Base-by-base conservation (phyloP, 2,329 filamentous ascomycete species). In the Elsinoe necatrix region DNA sequence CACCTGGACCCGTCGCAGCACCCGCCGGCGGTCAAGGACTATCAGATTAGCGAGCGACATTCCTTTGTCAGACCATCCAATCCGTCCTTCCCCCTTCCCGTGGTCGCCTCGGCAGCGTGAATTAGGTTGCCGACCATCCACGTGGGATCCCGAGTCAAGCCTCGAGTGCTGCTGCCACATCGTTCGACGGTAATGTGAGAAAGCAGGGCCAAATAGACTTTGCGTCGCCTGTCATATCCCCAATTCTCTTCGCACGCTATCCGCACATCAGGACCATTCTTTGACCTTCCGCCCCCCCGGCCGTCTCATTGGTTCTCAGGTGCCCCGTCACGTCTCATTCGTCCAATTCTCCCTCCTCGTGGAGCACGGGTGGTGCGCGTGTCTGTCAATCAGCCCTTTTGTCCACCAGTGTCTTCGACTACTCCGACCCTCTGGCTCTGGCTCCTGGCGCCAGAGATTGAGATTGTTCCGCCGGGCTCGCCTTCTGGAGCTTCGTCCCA, bases 181-280 rank as follows among this genome's bases (percentile, higher is more conserved):
- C n/a, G 41, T 29, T 29, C 27, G 27, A 29, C 27, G 27, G 27
- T 29, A 9, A 29, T 9, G 27, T 29, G 27, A 29, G 27, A 27
- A 52, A 52, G 31, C 48, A 52, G 48, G 48, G 48, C 41, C 31
- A 52, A 52, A 52, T 39, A 52, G 48, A 52, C 48, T 52, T 52
- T 52, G 48, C 48, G 18, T 52, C 48, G 48, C 48, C 48, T 52
- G 48, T 52, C 48, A 52, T 52, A 52, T 52, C 48, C 48, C 48
- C 48, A 52, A 52, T 52, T 52, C 29, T 39, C 29, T 39, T 35
- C 31, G 29, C 34, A 52, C 48, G 48, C 48, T 52, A 52, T 52
- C 48, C 48, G 48, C 48, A 52, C 48, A 52, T 52, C 48, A 52
- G 48, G 48, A 52, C 48, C 48, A 37, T 52, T 52, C 48, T 52